phyloP scores from a whole-genome alignment of 805 yeast species.

The Wickerhamomyces alni region DNA sequence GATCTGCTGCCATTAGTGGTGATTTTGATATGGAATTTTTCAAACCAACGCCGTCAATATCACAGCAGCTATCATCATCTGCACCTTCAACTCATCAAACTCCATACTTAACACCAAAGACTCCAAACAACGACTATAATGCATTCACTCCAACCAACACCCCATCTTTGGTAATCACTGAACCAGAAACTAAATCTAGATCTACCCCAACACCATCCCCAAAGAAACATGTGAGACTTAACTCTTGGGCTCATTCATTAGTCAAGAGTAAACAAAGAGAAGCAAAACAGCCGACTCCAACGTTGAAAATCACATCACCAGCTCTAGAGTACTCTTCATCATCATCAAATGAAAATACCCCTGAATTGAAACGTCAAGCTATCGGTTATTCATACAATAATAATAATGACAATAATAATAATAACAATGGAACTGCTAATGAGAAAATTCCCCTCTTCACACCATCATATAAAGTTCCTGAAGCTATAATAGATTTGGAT shows the following conservation, averaged over 20 bases:
- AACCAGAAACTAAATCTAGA: slow-evolving; percentile 3
- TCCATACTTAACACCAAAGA: slow-evolving; percentile 1
- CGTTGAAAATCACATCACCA: not conserved
- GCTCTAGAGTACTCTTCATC: slow-evolving; percentile 9
- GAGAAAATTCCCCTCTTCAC: slow-evolving; percentile 11
- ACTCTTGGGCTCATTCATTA: slow-evolving; percentile 33
- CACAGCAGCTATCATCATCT: slow-evolving; percentile 8
- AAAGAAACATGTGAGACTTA: slow-evolving; percentile 27
- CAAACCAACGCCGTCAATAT: slow-evolving; percentile 16
- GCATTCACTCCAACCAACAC: not conserved
- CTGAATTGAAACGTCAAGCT: slow-evolving; percentile 16
- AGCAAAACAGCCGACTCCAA: not conserved
- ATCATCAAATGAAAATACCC: slow-evolving; percentile 22
- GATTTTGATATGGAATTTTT: slow-evolving; percentile 52
- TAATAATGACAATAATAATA: slow-evolving; percentile 16
- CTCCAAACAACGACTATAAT: not conserved
- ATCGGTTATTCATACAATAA: slow-evolving; percentile 1
- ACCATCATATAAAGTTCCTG: slow-evolving; percentile 33
- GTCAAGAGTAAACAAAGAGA: slow-evolving; percentile 15
- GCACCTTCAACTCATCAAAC: not conserved
- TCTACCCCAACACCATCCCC: slow-evolving; percentile 18
- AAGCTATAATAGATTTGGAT: slow-evolving; percentile 52
- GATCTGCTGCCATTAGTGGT: slow-evolving; percentile 87
- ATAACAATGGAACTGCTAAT: not conserved
- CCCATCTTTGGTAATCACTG: slow-evolving; percentile 14